Evolutionary conservation across 179 eudicot species (phyloP).

Genomic region (Heliamphora pulchella): DNA sequence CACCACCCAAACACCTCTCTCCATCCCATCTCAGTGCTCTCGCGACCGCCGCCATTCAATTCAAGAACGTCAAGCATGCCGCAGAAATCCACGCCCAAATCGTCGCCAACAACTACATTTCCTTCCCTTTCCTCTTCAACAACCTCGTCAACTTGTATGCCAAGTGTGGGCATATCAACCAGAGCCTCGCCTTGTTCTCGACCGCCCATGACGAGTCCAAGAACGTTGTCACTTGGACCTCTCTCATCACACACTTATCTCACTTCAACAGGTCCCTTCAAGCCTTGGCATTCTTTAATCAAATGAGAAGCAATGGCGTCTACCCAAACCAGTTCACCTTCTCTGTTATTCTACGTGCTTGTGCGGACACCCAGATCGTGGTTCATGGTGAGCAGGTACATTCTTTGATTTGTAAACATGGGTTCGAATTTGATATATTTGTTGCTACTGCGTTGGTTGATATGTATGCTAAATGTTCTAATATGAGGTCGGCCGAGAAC

Average conservation of each 20-base stretch:
- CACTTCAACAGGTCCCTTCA: constrained; percentile 19
- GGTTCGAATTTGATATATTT: constrained; percentile 30
- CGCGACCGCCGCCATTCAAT: constrained; percentile 25
- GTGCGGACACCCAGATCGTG: constrained; percentile 19
- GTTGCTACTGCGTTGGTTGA: constrained; percentile 38
- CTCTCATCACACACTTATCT: constrained; percentile 35
- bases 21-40: constrained; percentile 39
- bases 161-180: constrained; percentile 27
- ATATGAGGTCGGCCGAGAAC: constrained; percentile 26
- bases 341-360: constrained; percentile 36
- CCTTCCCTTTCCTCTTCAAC: constrained; percentile 35
- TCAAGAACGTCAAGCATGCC: constrained; percentile 31
- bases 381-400: constrained; percentile 33
- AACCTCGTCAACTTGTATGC: constrained; percentile 38
- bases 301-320: constrained; percentile 35
- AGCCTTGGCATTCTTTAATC: constrained; percentile 28
- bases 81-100: constrained; percentile 44
- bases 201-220: constrained; percentile 24
- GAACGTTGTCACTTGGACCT: constrained; percentile 40
- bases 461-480: constrained; percentile 34
- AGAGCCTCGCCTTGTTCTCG: constrained; percentile 28
- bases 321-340: constrained; percentile 44
- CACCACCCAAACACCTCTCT: constrained; percentile 16
- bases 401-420: constrained; percentile 34
- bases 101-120: constrained; percentile 21